Evolutionary conservation across 148 eudicot species (phyloP), one percentile per base, ranked within the genome.

Genomic region (Tetragonia tetragonoides): DNA sequence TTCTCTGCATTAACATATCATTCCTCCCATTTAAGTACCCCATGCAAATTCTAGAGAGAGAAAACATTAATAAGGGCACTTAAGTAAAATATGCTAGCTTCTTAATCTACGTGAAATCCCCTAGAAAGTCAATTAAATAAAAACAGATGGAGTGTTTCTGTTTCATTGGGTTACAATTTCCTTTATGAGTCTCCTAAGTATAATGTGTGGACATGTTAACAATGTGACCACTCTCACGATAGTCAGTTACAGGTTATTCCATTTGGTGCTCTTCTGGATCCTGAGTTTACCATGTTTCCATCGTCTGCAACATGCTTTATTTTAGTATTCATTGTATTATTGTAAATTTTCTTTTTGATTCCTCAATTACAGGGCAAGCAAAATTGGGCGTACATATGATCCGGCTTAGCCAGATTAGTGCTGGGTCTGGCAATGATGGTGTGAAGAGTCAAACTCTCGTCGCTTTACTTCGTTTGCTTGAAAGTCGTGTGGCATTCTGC

Each of bases 381-480:
- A 95, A 95, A 83, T 81, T 95, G 80, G 94, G 90, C 46, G 79
- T 93, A 64, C 95, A 90, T 86, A 89, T 91, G 82, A 82, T 86
- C 74, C 92, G 99, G 68, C 77, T 95, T 77, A 89, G 96, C 81
- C 97, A 95, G 81, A 84, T 95, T 72, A 83, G 85, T 77, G 86
- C 81, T 80, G 90, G 76, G 64, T 78, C 87, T 72, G 83, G 82
- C 74, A 84, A 70, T 79, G 86, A 84, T 83, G 92, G 81, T 38
- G 80, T 91, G 57, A 88, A 81, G 81, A 88, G 93, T 70, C 90
- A 87, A 67, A 91, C 97, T 66, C 99, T 95, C 41, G 94, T 86
- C 49, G 81, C 97, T 47, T 84, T 95, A 83, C 93, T 95, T 74
- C 91, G 93, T 67, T 79, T 91, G 75, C 96, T 95, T 74, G 99